A percentile compares a stretch with the other conserved stretches of the same genome.
These are phyloP conservation scores for Fusarium fujikuroi DNA, from an alignment of 2,329 filamentous ascomycete genomes.

Conservation along the genomic window DNA sequence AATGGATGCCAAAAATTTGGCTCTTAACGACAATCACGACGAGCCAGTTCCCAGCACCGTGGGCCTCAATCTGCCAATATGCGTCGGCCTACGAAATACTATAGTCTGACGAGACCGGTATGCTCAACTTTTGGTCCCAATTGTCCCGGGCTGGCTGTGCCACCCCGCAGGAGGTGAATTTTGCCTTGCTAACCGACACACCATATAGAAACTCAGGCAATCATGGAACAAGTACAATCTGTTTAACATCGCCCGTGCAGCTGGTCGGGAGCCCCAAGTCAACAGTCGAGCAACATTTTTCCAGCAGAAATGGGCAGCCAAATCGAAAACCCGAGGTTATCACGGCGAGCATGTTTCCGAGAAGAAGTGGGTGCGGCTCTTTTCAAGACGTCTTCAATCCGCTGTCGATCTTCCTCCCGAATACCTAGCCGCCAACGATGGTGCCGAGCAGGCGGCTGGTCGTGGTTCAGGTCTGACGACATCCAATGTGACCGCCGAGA, in stretches of 20 bases:
- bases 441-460: conserved; percentile 83
- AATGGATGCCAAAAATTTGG: conserved; percentile 48
- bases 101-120: conserved; percentile 74
- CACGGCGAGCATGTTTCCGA: conserved; percentile 96
- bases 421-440: conserved; percentile 84
- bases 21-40: conserved; percentile 38
- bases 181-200: conserved; percentile 28
- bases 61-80: conserved; percentile 54
- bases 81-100: conserved; percentile 69
- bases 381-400: conserved; percentile 80
- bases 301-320: conserved; percentile 98
- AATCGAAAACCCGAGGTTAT: conserved; percentile 84
- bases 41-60: conserved; percentile 40
- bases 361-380: conserved; percentile 94
- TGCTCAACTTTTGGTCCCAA: conserved; percentile 45
- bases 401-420: conserved; percentile 86
- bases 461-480: conserved; percentile 76
- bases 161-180: conserved; percentile 13
- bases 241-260: conserved; percentile 76
- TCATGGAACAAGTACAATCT: conserved; percentile 98
- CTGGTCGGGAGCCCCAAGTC: conserved; percentile 47
- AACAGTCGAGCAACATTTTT: conserved; percentile 76
- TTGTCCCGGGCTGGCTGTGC: not conserved
- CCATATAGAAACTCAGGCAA: conserved; percentile 83
- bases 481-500: conserved; percentile 47